Base-by-base conservation (phyloP, 2,329 filamentous ascomycete species). In the Trichoderma arundinaceum region DNA sequence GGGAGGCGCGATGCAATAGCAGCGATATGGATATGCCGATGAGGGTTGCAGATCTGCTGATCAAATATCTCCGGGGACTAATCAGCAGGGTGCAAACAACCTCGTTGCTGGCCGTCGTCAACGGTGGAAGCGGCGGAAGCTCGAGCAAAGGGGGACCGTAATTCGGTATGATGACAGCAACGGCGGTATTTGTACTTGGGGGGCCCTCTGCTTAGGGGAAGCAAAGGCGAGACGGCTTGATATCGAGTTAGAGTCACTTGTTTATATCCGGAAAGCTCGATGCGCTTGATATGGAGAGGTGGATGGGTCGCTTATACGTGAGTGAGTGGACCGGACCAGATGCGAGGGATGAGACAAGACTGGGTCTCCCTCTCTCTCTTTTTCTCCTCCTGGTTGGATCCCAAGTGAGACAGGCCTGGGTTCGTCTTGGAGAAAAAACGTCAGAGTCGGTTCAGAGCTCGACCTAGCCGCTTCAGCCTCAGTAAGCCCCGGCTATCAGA, bases 261-360 rank as follows among this genome's bases (percentile, higher is more conserved):
- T n/a, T 51, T 28, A 15, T 43, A 46, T 33, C 46, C 13, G 32
- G 22, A 19, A 54, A 43, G 49, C 41, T 43, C 17, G 39, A 28
- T 43, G 44, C 15, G 28, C 19, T 33, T 39, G 48, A 10, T 39
- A 38, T 44, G 28, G 57, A 33, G 43, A 51, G 43, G 57, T 35
- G 12, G 51, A 60, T 32, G 56, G 43, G 33, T 43, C 44, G 28
- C 59, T 63, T 63, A 43, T 63, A 44, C 39, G 17, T 13, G 58
- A 49, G 17, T 13, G 58, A 39, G 61, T 46, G 49, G 52, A 54
- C 32, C 52, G 51, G 51, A 49, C 57, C 28, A 57, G 44, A 60
- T 60, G 48, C 58, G 58, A 61, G 48, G 48, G 59, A 53, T 44
- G 35, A 51, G 58, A 43, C n/a, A 43, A 44, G 38, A 58, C 41